These are phyloP conservation scores for Penicillium sp. DNA, from an alignment of 2,329 filamentous ascomycete species.

Conservation along the genomic window DNA sequence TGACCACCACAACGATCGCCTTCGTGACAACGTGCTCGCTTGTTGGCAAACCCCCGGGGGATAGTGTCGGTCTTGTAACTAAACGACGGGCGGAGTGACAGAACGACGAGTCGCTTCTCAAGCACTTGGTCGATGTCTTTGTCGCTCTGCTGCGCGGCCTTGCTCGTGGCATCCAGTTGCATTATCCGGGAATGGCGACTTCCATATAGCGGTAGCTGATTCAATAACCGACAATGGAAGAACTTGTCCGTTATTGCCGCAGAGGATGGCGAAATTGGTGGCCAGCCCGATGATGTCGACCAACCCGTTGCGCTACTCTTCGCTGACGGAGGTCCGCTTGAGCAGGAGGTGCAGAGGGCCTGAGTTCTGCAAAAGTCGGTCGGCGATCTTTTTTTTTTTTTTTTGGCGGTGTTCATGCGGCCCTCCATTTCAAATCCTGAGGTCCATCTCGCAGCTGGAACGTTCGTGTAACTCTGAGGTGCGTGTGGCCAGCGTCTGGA, in stretches of 20 bases:
- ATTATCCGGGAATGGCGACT: neutral
- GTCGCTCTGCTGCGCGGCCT: neutral
- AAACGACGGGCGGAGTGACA: neutral
- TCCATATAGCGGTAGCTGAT: neutral
- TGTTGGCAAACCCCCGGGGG: neutral
- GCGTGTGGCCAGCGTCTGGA: neutral
- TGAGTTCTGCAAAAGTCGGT: neutral
- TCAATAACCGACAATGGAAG: neutral
- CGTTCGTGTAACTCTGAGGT: no score
- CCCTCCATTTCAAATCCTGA: neutral
- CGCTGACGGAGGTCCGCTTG: neutral
- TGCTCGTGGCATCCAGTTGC: neutral
- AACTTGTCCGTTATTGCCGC: neutral
- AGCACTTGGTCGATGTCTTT: neutral
- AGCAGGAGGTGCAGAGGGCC: neutral
- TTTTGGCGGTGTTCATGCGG: neutral
- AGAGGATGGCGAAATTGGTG: neutral
- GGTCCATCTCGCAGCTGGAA: no score
- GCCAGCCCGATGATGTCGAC: neutral
- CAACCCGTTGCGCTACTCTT: neutral
- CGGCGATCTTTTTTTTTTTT: neutral
- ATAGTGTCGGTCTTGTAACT: neutral
- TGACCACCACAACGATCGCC: neutral
- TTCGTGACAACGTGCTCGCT: neutral
- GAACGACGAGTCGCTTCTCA: neutral